Evolutionary conservation across 352 stramenopile species (phyloP).

Genomic region (Aphanomyces stellatus): DNA sequence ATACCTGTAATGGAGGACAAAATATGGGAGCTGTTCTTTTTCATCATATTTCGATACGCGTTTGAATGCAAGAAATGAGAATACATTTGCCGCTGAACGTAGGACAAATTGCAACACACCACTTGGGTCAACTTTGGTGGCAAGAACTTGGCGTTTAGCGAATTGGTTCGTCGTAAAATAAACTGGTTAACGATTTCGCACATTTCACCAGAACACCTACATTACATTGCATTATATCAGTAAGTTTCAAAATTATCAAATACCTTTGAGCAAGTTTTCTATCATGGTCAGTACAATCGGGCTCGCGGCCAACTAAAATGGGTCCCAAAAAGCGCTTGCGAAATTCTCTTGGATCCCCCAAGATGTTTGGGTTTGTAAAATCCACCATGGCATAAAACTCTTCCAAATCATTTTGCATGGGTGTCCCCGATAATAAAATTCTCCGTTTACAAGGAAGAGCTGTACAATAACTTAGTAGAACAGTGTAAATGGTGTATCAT

Average conservation of each 20-base stretch:
- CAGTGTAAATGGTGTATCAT: neutral
- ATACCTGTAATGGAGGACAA: slow-evolving; percentile 70
- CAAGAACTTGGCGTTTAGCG: slow-evolving; percentile 97
- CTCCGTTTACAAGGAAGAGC: slow-evolving; percentile 83
- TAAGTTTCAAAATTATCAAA: neutral
- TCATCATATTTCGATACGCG: slow-evolving; percentile 93
- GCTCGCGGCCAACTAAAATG: slow-evolving; percentile 85
- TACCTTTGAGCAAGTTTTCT: slow-evolving; percentile 48
- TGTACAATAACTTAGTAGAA: neutral
- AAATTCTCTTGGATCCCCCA: slow-evolving; percentile 85
- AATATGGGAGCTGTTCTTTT: slow-evolving; percentile 88
- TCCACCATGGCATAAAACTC: slow-evolving; percentile 98
- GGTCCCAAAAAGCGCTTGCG: slow-evolving; percentile 86
- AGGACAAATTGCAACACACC: slow-evolving; percentile 95
- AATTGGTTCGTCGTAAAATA: slow-evolving; percentile 96
- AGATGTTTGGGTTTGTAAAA: slow-evolving; percentile 82
- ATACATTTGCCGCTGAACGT: slow-evolving; percentile 96
- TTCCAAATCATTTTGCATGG: slow-evolving; percentile 98
- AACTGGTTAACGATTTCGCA: slow-evolving; percentile 98
- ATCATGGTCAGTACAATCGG: slow-evolving; percentile 81
- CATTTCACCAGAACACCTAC: slow-evolving; percentile 90
- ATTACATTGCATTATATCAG: neutral
- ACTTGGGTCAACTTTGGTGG: slow-evolving; percentile 98
- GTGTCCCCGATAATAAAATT: slow-evolving; percentile 95
- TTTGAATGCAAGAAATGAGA: slow-evolving; percentile 92